These are phyloP conservation scores for Metarhizium guizhouense DNA, from an alignment of 2,329 filamentous ascomycete species.

Conservation along the genomic window DNA sequence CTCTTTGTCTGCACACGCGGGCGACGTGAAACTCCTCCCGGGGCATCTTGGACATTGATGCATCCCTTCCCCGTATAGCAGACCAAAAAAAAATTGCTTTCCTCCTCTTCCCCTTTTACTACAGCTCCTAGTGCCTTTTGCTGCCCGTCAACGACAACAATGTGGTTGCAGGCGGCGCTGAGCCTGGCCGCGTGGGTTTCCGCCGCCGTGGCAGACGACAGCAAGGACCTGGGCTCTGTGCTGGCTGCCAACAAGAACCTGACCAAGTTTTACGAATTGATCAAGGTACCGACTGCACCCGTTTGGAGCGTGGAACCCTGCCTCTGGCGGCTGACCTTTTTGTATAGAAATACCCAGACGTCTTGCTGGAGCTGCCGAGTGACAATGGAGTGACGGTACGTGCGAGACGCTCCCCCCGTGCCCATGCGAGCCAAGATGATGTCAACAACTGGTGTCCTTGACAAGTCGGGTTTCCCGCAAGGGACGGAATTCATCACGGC, in stretches of 20 bases:
- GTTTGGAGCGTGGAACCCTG: background rate
- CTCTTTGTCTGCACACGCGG: no score
- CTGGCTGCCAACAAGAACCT: conserved; percentile 30
- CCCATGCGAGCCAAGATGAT: no score
- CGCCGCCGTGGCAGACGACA: conserved; percentile 11
- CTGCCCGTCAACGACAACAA: background rate
- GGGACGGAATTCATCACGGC: background rate
- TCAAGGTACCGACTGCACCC: conserved; percentile 23
- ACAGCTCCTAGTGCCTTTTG: no score
- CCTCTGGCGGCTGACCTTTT: background rate
- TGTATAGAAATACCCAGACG: conserved; percentile 34
- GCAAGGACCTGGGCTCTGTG: conserved; percentile 29
- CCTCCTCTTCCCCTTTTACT: no score
- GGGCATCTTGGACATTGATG: no score
- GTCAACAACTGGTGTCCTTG: no score
- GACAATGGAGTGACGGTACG: conserved; percentile 34
- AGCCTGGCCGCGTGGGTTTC: conserved; percentile 14
- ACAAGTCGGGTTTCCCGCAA: no score
- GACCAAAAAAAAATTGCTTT: no score
- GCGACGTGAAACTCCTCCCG: no score
- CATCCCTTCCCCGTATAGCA: no score
- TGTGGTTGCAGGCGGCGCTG: conserved; percentile 8
- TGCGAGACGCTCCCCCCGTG: no score
- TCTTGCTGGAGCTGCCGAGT: conserved; percentile 34
- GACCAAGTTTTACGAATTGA: conserved; percentile 33